A percentile compares a stretch with the other conserved stretches of the same genome.
These are phyloP conservation scores for Trichaptum fuscoviolaceum DNA, from an alignment of 768 basidiomycete species.

Conservation along the genomic window DNA sequence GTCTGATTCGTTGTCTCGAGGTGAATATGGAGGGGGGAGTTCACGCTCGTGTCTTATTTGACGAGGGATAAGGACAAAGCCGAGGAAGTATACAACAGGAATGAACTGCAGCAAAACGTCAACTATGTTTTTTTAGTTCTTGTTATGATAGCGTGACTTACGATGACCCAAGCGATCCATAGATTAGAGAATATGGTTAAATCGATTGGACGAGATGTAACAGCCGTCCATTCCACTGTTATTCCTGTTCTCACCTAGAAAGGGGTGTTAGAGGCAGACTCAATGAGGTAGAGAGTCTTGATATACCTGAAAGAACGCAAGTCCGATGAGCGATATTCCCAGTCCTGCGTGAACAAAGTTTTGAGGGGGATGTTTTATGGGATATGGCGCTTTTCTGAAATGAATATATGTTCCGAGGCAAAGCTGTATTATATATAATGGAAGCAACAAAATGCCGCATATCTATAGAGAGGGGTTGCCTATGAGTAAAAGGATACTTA, in stretches of 20 bases:
- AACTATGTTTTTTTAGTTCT: slow-evolving; percentile 3
- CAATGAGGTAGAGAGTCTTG: slow-evolving; percentile 11
- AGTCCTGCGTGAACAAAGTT: slow-evolving; percentile 54
- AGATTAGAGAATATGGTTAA: slow-evolving; percentile 31
- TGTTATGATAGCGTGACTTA: slow-evolving; percentile 21
- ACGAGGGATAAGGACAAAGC: slow-evolving; percentile 24
- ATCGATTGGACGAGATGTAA: slow-evolving; percentile 29
- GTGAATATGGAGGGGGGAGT: slow-evolving; percentile 3
- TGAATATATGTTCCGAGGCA: slow-evolving; percentile 51
- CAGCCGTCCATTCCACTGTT: slow-evolving; percentile 34
- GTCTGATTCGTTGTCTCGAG: not conserved
- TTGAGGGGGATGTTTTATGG: slow-evolving; percentile 39
- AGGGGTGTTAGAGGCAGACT: slow-evolving; percentile 6
- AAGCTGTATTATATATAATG: slow-evolving; percentile 47
- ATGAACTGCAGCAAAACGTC: slow-evolving; percentile 29
- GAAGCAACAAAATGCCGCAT: slow-evolving; percentile 46
- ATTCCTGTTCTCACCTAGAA: slow-evolving; percentile 38
- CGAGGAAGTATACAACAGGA: slow-evolving; percentile 40
- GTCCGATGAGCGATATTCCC: slow-evolving; percentile 42
- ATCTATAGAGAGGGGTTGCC: slow-evolving; percentile 29
- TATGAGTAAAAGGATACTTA: not conserved
- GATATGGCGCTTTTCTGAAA: slow-evolving; percentile 27
- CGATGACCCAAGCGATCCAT: slow-evolving; percentile 43
- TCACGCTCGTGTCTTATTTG: slow-evolving; percentile 25
- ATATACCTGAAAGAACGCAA: slow-evolving; percentile 49